Conservation (phyloP, 2,329 filamentous ascomycete genomes). For the Neoscytalidium dimidiatum region DNA sequence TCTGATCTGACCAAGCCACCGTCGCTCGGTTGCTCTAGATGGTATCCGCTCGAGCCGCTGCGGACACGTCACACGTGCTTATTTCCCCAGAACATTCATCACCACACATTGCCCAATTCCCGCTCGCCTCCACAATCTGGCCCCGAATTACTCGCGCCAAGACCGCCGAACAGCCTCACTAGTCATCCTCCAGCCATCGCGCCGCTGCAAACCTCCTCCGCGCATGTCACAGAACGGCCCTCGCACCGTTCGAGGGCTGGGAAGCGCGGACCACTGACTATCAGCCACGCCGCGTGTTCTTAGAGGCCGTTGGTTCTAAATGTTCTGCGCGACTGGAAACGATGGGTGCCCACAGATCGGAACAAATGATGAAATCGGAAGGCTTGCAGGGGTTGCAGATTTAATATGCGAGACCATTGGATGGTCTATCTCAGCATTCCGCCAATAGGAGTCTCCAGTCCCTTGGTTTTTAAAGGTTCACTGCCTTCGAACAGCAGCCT, state of each 20-base stretch:
- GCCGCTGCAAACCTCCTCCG: background rate
- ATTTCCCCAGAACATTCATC: conserved; percentile 2
- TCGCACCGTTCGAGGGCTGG: conserved; percentile 5
- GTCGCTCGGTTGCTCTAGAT: conserved; percentile 8
- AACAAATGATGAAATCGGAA: background rate
- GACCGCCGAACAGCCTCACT: conserved; percentile 3
- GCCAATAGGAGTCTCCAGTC: background rate
- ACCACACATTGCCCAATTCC: background rate
- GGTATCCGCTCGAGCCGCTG: conserved; percentile 7
- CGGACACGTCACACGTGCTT: conserved; percentile 17
- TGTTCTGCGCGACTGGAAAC: background rate
- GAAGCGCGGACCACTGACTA: conserved; percentile 5
- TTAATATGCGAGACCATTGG: background rate
- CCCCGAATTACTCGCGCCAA: conserved; percentile 5
- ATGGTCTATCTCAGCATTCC: background rate
- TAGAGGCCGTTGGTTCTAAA: background rate
- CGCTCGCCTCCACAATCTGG: conserved; percentile 5
- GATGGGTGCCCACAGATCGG: background rate
- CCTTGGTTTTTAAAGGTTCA: background rate
- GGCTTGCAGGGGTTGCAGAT: background rate
- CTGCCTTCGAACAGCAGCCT: background rate
- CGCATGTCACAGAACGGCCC: conserved; percentile 1
- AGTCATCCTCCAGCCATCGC: background rate
- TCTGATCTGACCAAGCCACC: conserved; percentile 13
- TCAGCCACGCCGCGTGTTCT: conserved; percentile 8